Base-by-base conservation (phyloP, 2,329 filamentous ascomycete genomes). In the Cordyceps cateniannulata region DNA sequence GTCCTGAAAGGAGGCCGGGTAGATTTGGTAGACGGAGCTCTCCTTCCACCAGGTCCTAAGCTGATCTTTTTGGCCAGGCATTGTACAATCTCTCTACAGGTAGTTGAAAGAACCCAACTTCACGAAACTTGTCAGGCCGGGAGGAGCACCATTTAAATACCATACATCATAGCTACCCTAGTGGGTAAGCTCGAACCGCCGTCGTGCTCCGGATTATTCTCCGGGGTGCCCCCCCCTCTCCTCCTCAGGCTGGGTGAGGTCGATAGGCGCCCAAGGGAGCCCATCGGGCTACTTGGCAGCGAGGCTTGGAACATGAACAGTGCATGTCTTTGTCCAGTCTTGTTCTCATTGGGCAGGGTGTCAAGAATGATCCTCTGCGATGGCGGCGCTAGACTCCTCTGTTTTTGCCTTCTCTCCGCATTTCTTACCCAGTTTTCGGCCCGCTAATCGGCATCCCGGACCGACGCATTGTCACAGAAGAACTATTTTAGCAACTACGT, bases 1-100 rank as follows among this genome's bases (percentile, higher is more conserved):
- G 68, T 85, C 83, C 63, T 83, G 79, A 73, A 85, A 86, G 27
- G 80, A 83, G n/a, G 83, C 79, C 2, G 83, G 82, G 68, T 85
- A 86, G 63, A 86, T 79, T 64, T 86, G 82, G 68, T 86, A 86
- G 24, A 85, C 81, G 10, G 80, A 76, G 55, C 77, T 79, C 68
- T 85, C 81, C 65, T 85, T 85, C 83, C 84, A 86, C 83, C 83
- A 86, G 18, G 69, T 68, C 35, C 69, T 69, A 9, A 64, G 64
- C 56, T 68, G 70, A 40, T 70, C 62, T 27, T 63, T 55, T 47
- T 51, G 51, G 51, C 63, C 57, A 12, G 61, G 57, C 61, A 62
- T 62, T 45, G 10, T 29, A 35, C 5, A 7, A 8, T 32, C 24
- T 59, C 8, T 1, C 20, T n/a, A 47, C 5, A 40, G 22, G n/a